Conservation (phyloP, 2,329 filamentous ascomycete genomes). For the Alternaria alternata region DNA sequence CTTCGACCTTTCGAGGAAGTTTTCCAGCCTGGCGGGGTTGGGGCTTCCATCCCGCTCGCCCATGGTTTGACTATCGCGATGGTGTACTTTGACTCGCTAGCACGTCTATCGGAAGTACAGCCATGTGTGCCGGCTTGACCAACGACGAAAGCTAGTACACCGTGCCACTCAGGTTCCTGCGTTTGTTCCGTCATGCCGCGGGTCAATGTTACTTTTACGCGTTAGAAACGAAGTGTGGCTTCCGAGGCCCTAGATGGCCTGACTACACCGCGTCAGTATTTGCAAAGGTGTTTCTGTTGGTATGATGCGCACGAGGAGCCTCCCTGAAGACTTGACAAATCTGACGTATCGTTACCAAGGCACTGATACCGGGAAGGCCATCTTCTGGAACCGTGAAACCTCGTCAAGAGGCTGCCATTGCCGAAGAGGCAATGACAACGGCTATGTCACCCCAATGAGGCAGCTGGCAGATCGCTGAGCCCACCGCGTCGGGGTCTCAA, state of each 20-base stretch:
- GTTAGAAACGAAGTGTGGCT: constrained; percentile 12
- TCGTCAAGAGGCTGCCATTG: constrained; percentile 34
- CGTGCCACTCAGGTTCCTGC: constrained; percentile 22
- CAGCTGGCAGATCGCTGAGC: constrained; percentile 35
- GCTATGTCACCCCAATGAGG: constrained; percentile 35
- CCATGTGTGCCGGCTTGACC: constrained; percentile 20
- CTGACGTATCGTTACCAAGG: constrained; percentile 24
- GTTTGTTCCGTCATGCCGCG: constrained; percentile 19
- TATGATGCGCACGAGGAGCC: constrained; percentile 8
- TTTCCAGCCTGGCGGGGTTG: constrained; percentile 39
- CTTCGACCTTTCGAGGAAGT: constrained; percentile 40
- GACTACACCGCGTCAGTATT: constrained; percentile 23
- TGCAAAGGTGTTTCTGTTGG: constrained; percentile 1
- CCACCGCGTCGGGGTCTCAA: constrained; percentile 33
- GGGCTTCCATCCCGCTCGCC: constrained; percentile 28
- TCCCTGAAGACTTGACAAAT: constrained; percentile 24
- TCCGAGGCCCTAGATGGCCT: constrained; percentile 17
- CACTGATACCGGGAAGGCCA: constrained; percentile 17
- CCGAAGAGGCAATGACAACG: constrained; percentile 32
- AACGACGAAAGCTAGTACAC: constrained; percentile 9
- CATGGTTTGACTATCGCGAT: constrained; percentile 24
- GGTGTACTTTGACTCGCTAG: constrained; percentile 30
- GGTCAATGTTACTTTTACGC: constrained; percentile 18
- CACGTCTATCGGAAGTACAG: constrained; percentile 13
- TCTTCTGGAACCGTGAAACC: constrained; percentile 35